These are phyloP conservation scores for Melastoma candidum DNA, from an alignment of 441 rosid genomes.

Conservation along the genomic window DNA sequence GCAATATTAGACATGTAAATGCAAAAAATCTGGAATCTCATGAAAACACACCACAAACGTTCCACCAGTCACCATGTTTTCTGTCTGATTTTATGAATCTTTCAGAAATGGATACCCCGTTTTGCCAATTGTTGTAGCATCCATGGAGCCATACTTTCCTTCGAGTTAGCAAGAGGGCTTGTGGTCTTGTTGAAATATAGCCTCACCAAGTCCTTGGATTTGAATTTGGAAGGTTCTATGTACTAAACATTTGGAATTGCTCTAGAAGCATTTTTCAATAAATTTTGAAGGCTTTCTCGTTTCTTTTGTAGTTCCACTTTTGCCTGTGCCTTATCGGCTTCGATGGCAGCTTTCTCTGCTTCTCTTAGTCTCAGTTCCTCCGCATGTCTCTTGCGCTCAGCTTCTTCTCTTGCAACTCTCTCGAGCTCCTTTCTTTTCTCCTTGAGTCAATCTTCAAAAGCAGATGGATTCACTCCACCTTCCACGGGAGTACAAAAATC, in stretches of 20 bases:
- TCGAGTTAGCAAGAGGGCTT: constrained; percentile 60
- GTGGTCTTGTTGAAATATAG: constrained; percentile 64
- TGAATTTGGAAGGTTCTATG: constrained; percentile 59
- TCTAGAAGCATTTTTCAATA: constrained; percentile 42
- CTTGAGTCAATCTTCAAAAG: constrained; percentile 81
- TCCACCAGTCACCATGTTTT: constrained; percentile 78
- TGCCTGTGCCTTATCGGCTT: constrained; percentile 76
- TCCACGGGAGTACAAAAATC: constrained; percentile 65
- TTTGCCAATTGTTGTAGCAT: constrained; percentile 70
- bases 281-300: constrained; percentile 30
- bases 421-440: constrained; percentile 71
- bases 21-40: background rate
- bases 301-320: constrained; percentile 48
- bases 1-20: too few species aligned
- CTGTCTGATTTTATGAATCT: constrained; percentile 40
- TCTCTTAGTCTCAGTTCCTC: constrained; percentile 69
- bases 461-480: constrained; percentile 60
- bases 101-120: constrained; percentile 54
- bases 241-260: constrained; percentile 57
- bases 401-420: constrained; percentile 69
- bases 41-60: constrained; percentile 45
- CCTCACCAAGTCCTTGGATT: constrained; percentile 43
- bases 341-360: constrained; percentile 64
- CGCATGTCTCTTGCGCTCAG: constrained; percentile 59
- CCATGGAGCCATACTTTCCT: constrained; percentile 88